Conservation (phyloP, 2,329 filamentous ascomycete genomes). For the Sporothrix inflata region DNA sequence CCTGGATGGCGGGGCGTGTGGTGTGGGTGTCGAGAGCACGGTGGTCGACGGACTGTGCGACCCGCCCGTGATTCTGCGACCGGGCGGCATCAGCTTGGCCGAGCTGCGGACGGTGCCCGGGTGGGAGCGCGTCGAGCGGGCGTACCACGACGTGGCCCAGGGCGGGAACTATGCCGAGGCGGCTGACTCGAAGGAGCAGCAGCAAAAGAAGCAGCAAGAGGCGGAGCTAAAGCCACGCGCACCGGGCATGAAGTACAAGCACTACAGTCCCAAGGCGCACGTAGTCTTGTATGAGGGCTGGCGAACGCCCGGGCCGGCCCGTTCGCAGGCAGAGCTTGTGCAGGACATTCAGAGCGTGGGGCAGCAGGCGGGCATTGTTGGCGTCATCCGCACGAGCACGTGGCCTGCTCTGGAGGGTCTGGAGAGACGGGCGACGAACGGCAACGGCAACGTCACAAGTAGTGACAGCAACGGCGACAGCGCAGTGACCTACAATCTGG, state of each 20-base stretch:
- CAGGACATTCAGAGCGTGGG: conserved; percentile 29
- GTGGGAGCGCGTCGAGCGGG: conserved; percentile 78
- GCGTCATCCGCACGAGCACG: conserved; percentile 59
- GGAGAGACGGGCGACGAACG: conserved; percentile 42
- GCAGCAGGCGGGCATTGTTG: conserved; percentile 42
- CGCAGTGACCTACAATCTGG: conserved; percentile 40
- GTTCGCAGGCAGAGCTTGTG: conserved; percentile 41
- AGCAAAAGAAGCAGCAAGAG: conserved; percentile 18
- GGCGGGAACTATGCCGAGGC: conserved; percentile 54
- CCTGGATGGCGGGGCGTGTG: conserved; percentile 83
- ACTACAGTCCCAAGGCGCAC: conserved; percentile 88
- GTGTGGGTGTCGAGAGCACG: conserved; percentile 92
- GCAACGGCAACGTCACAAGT: conserved; percentile 28
- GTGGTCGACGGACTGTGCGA: conserved; percentile 87
- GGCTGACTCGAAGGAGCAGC: background rate
- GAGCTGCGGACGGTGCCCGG: conserved; percentile 73
- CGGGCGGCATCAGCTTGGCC: conserved; percentile 84
- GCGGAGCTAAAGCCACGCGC: conserved; percentile 66
- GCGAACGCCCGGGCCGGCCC: conserved; percentile 45
- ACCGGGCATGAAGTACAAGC: conserved; percentile 98
- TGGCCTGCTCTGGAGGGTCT: conserved; percentile 52
- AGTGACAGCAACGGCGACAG: conserved; percentile 38
- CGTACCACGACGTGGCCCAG: conserved; percentile 76
- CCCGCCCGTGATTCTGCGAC: conserved; percentile 81
- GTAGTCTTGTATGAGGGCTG: conserved; percentile 78